Evolutionary conservation across 164 flowering plant species (phyloP).

Genomic region (Brasenia schreberi): DNA sequence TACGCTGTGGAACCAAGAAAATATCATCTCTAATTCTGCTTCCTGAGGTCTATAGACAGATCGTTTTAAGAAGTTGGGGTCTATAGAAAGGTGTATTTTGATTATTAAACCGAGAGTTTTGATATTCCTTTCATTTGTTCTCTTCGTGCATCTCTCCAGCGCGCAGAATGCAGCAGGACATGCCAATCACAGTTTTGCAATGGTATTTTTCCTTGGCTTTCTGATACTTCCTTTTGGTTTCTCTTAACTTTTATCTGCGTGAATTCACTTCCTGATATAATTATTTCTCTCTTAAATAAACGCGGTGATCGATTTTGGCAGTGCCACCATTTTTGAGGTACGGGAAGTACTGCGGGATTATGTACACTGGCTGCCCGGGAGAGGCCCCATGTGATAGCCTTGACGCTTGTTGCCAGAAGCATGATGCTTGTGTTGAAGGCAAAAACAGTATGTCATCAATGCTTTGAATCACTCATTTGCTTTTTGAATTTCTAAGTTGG

Average conservation of each 20-base stretch:
- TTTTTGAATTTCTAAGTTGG: no score
- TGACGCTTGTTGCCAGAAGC: conserved; percentile 82
- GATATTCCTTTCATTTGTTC: no score
- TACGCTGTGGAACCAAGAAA: no score
- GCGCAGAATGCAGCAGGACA: not conserved
- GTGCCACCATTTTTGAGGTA: conserved; percentile 90
- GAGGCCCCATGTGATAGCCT: conserved; percentile 90
- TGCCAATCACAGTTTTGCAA: not conserved
- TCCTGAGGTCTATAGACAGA: no score
- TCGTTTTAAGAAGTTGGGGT: no score
- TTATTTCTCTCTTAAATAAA: not conserved
- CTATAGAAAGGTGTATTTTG: not conserved
- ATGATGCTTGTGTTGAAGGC: conserved; percentile 65
- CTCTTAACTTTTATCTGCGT: not conserved
- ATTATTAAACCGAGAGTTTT: not conserved
- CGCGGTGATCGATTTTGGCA: conserved; percentile 5
- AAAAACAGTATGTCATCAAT: conserved; percentile 31
- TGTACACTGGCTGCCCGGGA: conserved; percentile 89
- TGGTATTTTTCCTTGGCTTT: not conserved
- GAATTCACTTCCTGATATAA: not conserved
- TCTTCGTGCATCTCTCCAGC: not conserved
- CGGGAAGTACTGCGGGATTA: conserved; percentile 94
- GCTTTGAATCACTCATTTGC: no score
- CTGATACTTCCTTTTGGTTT: no score
- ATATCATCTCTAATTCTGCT: no score